Evolutionary conservation across 2,329 filamentous ascomycete genomes (phyloP).

Genomic region (Coniochaeta sp.): DNA sequence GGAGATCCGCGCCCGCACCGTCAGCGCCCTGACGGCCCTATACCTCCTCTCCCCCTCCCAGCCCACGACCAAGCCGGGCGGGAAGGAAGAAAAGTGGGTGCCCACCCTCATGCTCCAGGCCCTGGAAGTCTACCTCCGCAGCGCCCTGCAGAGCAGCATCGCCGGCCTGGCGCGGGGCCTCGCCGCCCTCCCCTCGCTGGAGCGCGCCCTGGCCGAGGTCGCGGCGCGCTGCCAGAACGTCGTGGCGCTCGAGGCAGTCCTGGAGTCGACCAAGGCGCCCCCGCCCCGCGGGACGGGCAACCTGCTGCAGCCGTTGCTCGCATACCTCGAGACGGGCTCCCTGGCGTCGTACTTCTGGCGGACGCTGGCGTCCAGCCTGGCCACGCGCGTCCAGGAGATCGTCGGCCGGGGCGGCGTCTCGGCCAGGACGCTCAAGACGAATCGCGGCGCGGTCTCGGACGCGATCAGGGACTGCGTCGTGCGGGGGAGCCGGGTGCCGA

Average conservation of each 20-base stretch:
- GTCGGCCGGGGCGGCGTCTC: conserved; percentile 74
- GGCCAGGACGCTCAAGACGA: conserved; percentile 70
- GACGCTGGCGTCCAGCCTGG: conserved; percentile 70
- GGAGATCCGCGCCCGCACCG: conserved; percentile 65
- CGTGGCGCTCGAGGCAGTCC: conserved; percentile 74
- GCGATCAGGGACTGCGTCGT: conserved; percentile 78
- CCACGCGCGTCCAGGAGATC: conserved; percentile 75
- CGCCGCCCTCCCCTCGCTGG: conserved; percentile 71
- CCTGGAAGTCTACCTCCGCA: conserved; percentile 75
- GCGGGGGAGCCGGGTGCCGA: conserved; percentile 63
- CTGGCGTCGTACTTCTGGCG: conserved; percentile 92
- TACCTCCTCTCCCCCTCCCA: conserved; percentile 70
- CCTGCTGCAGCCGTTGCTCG: conserved; percentile 65
- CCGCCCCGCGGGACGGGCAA: conserved; percentile 40
- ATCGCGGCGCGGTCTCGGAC: conserved; percentile 66
- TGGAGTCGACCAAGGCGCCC: conserved; percentile 61
- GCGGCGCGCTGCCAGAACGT: conserved; percentile 83
- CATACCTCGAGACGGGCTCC: conserved; percentile 77
- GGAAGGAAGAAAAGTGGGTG: conserved; percentile 45
- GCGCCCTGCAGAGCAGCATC: conserved; percentile 70
- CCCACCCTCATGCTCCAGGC: conserved; percentile 68
- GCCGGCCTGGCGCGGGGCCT: conserved; percentile 68
- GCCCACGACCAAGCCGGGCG: conserved; percentile 20
- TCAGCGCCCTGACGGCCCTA: conserved; percentile 67
- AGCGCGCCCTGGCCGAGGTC: conserved; percentile 74